Percentiles rank a stretch among this genome's conserved stretches.
These are phyloP conservation scores for Sporothrix luriei DNA, from an alignment of 2,329 filamentous ascomycete species.

Conservation along the genomic window DNA sequence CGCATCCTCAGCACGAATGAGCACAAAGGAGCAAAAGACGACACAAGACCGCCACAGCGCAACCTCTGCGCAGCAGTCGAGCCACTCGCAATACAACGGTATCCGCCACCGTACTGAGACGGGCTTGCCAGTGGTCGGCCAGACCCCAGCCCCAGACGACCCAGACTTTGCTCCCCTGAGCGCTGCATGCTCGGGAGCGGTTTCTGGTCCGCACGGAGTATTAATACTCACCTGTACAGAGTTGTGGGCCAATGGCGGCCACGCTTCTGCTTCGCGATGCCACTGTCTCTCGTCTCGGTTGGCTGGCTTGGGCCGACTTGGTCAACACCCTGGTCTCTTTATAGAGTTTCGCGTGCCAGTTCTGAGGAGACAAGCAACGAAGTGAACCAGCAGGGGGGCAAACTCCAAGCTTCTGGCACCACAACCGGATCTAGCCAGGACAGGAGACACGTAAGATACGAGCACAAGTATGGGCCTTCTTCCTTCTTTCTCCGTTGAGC, in stretches of 20 bases:
- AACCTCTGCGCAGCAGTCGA: slow-evolving; percentile 22
- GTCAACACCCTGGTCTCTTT: slow-evolving; percentile 21
- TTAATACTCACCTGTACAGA: no score
- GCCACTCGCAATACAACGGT: slow-evolving; percentile 27
- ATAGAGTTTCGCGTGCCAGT: slow-evolving; percentile 29
- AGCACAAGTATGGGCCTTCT: slow-evolving; percentile 15
- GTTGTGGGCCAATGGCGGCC: slow-evolving; percentile 28
- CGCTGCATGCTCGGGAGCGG: slow-evolving; percentile 28
- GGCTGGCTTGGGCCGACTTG: neutral
- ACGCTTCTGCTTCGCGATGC: slow-evolving; percentile 28
- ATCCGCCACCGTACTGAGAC: slow-evolving; percentile 16
- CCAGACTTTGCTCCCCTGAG: slow-evolving; percentile 29
- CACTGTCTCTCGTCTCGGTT: slow-evolving; percentile 29
- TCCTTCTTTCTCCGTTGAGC: neutral
- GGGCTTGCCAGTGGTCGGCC: slow-evolving; percentile 19
- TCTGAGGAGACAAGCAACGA: slow-evolving; percentile 20
- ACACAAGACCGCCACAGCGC: neutral
- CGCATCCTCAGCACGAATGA: slow-evolving; percentile 15
- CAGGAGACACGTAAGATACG: slow-evolving; percentile 8
- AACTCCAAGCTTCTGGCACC: slow-evolving; percentile 26
- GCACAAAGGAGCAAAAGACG: neutral
- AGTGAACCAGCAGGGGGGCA: slow-evolving; percentile 19
- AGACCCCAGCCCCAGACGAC: slow-evolving; percentile 7
- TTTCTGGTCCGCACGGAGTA: neutral
- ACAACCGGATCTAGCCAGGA: neutral